phyloP scores from a whole-genome alignment of 2,329 filamentous ascomycete species.

The Colletotrichum magnum region DNA sequence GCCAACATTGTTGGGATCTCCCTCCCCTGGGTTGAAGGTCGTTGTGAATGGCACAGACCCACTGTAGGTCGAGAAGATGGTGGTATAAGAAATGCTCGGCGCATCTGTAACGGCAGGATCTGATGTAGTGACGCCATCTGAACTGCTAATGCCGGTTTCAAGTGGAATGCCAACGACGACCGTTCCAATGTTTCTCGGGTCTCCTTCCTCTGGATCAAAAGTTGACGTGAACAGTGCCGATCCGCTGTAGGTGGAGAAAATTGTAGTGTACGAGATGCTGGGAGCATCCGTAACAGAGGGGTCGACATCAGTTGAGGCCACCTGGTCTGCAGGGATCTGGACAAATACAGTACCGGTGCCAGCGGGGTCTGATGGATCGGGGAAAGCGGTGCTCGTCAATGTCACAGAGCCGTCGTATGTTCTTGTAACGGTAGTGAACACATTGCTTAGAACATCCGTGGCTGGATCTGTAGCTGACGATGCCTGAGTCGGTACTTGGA shows the following conservation, averaged over 20 bases:
- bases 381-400: neutral
- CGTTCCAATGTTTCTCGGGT: neutral
- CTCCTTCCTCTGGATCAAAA: neutral
- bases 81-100: neutral
- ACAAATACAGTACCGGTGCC: constrained; percentile 6
- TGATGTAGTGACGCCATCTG: neutral
- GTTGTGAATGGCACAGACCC: neutral
- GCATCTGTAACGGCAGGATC: neutral
- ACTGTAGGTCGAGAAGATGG: neutral
- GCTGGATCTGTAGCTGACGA: neutral
- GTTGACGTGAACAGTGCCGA: neutral
- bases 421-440: neutral
- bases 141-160: neutral
- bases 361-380: neutral
- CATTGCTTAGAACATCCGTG: neutral
- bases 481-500: neutral
- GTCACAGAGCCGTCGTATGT: constrained; percentile 16
- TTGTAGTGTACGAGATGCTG: neutral
- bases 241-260: neutral
- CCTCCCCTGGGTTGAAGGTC: neutral
- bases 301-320: neutral
- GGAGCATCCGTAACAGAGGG: neutral
- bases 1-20: neutral
- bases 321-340: neutral
- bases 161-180: constrained; percentile 2